Conservation (phyloP, 2,329 filamentous ascomycete genomes). For the Verticillium tricorpus region DNA sequence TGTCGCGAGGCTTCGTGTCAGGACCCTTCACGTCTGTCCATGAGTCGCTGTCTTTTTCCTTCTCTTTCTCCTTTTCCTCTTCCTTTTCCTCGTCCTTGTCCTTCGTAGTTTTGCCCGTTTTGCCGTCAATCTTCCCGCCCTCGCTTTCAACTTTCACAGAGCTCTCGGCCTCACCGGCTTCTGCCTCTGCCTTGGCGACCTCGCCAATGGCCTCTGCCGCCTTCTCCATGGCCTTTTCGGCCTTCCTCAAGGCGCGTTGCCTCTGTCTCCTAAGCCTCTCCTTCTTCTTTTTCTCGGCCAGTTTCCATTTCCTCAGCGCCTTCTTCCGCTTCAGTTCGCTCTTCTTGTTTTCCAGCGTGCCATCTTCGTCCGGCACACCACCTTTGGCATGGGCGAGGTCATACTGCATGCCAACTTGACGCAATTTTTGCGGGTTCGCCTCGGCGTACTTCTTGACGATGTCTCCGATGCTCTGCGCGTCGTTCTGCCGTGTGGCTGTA, state of each 20-base stretch:
- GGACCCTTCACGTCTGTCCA: background rate
- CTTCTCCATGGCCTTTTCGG: conserved; percentile 11
- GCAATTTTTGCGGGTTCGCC: conserved; percentile 57
- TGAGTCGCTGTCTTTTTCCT: conserved; percentile 14
- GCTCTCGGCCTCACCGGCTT: conserved; percentile 3
- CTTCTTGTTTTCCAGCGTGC: conserved; percentile 21
- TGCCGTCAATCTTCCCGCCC: background rate
- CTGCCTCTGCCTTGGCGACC: conserved; percentile 2
- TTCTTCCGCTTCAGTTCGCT: conserved; percentile 20
- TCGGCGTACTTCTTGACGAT: conserved; percentile 45
- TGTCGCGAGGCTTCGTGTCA: background rate
- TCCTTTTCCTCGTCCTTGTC: conserved; percentile 11
- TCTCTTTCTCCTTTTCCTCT: conserved; percentile 12
- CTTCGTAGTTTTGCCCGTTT: conserved; percentile 3
- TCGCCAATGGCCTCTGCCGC: conserved; percentile 14
- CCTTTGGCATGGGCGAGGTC: conserved; percentile 59
- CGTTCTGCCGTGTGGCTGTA: conserved; percentile 43
- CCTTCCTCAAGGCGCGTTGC: conserved; percentile 6
- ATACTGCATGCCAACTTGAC: conserved; percentile 54
- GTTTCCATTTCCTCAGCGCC: conserved; percentile 16
- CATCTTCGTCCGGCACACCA: conserved; percentile 46
- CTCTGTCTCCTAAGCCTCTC: conserved; percentile 7
- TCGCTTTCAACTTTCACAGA: no score
- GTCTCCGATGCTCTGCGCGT: conserved; percentile 48
- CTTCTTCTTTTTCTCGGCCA: conserved; percentile 16